Percentiles rank a stretch among this genome's conserved stretches.
Evolutionary conservation across 768 basidiomycete genomes (phyloP).

Genomic region (Megacollybia marginata): DNA sequence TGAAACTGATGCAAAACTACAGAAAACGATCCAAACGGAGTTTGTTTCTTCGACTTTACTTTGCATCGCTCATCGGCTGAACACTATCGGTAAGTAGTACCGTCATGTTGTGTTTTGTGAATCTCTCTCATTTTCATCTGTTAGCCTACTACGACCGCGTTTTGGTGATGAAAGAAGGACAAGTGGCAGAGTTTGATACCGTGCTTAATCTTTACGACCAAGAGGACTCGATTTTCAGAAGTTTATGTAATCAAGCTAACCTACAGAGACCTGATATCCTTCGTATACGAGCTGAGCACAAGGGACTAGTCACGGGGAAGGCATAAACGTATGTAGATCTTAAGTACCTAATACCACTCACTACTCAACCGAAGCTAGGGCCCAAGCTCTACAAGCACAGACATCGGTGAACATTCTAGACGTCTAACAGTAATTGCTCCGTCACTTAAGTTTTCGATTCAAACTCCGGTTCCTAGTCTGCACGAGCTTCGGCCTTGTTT

Average conservation of each 20-base stretch:
- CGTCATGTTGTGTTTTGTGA: slow-evolving; percentile 4
- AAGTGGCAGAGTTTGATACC: slow-evolving; percentile 69
- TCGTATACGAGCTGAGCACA: slow-evolving; percentile 31
- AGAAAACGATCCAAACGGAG: slow-evolving; percentile 57
- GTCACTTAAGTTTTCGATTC: too few relatives aligned
- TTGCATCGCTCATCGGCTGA: slow-evolving; percentile 52
- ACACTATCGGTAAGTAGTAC: slow-evolving; percentile 55
- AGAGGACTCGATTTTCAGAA: slow-evolving; percentile 59
- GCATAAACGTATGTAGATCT: too few relatives aligned
- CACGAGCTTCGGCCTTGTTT: too few relatives aligned
- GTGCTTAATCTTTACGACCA: slow-evolving; percentile 59
- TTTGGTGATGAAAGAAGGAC: slow-evolving; percentile 66
- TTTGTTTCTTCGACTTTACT: slow-evolving; percentile 47
- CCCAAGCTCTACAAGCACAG: too few relatives aligned
- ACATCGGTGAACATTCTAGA: too few relatives aligned
- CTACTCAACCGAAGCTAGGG: too few relatives aligned
- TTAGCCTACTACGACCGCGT: slow-evolving; percentile 60
- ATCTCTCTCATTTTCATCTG: slow-evolving; percentile 3
- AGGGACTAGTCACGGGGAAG: background rate
- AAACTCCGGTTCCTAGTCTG: too few relatives aligned
- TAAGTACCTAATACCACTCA: too few relatives aligned
- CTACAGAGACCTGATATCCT: slow-evolving; percentile 54
- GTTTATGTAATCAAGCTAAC: slow-evolving; percentile 61
- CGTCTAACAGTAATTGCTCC: too few relatives aligned
- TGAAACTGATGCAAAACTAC: slow-evolving; percentile 55